Conservation (phyloP, 2,329 filamentous ascomycete genomes). For the Stagonosporopsis tanaceti region DNA sequence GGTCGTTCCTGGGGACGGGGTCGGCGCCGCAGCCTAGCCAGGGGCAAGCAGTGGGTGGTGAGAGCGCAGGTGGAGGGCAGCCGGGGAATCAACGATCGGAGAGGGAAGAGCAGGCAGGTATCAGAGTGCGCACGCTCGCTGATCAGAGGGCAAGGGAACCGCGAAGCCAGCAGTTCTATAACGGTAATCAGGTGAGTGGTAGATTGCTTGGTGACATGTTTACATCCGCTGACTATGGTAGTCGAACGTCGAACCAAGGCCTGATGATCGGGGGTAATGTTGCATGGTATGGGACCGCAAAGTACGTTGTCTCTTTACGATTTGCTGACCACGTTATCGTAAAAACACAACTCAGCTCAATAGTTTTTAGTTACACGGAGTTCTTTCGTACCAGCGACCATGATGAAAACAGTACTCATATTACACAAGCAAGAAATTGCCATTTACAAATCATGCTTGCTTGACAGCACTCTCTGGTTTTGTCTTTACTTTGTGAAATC, state of each 20-base stretch:
- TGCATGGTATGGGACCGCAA: background rate
- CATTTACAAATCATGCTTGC: background rate
- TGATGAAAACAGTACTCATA: background rate
- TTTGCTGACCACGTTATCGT: no score
- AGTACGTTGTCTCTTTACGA: background rate
- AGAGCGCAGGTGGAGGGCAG: constrained; percentile 19
- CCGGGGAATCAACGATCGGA: constrained; percentile 21
- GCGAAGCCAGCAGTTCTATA: constrained; percentile 76
- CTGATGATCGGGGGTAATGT: constrained; percentile 4
- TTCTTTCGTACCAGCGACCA: background rate
- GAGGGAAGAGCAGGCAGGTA: constrained; percentile 29
- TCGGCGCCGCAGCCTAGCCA: constrained; percentile 16
- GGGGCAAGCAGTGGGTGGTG: constrained; percentile 20
- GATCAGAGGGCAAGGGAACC: constrained; percentile 61
- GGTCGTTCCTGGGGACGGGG: constrained; percentile 38
- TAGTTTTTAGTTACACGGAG: background rate
- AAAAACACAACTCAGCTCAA: background rate
- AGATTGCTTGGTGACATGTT: rapidly evolving
- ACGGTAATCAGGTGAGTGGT: constrained; percentile 80
- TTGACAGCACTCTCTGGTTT: background rate
- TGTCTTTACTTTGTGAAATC: background rate
- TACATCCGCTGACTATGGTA: background rate
- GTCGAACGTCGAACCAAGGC: constrained; percentile 14
- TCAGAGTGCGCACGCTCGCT: constrained; percentile 54
- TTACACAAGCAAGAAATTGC: background rate